These are phyloP conservation scores for Carpinus fangiana DNA, from an alignment of 306 rosid species.

Conservation along the genomic window DNA sequence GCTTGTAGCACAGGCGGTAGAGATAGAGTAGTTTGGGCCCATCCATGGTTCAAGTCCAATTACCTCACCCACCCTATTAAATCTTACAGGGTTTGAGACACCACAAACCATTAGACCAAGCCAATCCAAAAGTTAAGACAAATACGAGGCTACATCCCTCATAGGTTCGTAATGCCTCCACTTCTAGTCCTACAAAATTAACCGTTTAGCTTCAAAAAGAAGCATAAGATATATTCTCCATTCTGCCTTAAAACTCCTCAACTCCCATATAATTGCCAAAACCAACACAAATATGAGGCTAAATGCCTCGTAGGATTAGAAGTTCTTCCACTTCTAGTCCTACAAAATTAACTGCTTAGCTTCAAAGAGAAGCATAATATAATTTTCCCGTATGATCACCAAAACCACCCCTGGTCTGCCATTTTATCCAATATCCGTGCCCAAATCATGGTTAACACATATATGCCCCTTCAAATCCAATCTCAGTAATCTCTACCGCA, in stretches of 20 bases:
- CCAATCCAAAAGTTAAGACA: not conserved
- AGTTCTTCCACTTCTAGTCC: not conserved
- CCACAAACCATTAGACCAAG: not conserved
- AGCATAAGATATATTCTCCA: not conserved
- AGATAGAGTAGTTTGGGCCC: conserved; percentile 98
- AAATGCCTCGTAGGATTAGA: not conserved
- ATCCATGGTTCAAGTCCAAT: conserved; percentile 46
- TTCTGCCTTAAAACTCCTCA: not conserved
- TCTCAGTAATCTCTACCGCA: too few relatives aligned
- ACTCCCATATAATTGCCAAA: not conserved
- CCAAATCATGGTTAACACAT: not conserved
- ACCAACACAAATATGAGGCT: not conserved
- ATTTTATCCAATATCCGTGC: not conserved
- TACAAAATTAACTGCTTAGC: not conserved
- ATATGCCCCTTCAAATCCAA: too few relatives aligned
- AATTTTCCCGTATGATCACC: not conserved
- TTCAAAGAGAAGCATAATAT: not conserved
- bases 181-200: not conserved
- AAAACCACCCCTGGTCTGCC: not conserved
- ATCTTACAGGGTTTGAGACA: not conserved
- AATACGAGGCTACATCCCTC: not conserved
- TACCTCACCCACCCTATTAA: not conserved
- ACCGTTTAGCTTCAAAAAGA: not conserved
- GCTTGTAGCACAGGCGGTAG: conserved; percentile 97
- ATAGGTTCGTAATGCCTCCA: not conserved